These are phyloP conservation scores for Paraconiothyrium brasiliense DNA, from an alignment of 2,329 filamentous ascomycete species.

Conservation along the genomic window DNA sequence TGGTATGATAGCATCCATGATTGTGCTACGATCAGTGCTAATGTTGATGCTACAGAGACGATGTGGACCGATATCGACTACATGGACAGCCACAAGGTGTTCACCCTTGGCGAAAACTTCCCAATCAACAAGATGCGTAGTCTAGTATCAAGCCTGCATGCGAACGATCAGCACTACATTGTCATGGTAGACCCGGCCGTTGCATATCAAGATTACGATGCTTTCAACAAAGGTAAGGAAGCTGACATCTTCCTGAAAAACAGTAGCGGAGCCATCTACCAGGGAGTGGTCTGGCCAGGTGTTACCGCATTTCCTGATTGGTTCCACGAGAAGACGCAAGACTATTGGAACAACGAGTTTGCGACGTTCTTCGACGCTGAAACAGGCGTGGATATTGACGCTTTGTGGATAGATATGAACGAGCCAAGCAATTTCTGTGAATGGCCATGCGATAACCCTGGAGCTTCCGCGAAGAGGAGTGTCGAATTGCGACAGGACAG, in stretches of 20 bases:
- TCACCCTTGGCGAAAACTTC: constrained; percentile 71
- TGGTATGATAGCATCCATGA: constrained; percentile 63
- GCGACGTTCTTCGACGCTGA: constrained; percentile 69
- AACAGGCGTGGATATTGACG: constrained; percentile 77
- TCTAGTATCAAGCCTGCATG: constrained; percentile 71
- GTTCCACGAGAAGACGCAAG: constrained; percentile 71
- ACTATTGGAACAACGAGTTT: constrained; percentile 77
- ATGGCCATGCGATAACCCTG: constrained; percentile 58
- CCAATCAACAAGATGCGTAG: constrained; percentile 68
- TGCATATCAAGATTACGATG: constrained; percentile 56
- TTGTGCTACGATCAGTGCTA: not conserved
- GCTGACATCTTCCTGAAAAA: constrained; percentile 62
- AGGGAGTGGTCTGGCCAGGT: constrained; percentile 80
- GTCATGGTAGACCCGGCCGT: constrained; percentile 82
- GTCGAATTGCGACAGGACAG: constrained; percentile 15
- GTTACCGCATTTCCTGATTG: constrained; percentile 78
- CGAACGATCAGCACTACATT: constrained; percentile 73
- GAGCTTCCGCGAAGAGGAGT: constrained; percentile 53
- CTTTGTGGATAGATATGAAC: constrained; percentile 55
- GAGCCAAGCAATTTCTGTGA: constrained; percentile 47
- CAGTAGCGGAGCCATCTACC: constrained; percentile 64
- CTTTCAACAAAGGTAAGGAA: constrained; percentile 70
- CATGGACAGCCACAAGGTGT: constrained; percentile 68
- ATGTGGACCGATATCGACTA: constrained; percentile 68
- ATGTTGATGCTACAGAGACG: constrained; percentile 14